Percentiles rank a stretch among this genome's conserved stretches.
Conservation (phyloP, 2,329 filamentous ascomycete species). For the Aspergillus sp. region DNA sequence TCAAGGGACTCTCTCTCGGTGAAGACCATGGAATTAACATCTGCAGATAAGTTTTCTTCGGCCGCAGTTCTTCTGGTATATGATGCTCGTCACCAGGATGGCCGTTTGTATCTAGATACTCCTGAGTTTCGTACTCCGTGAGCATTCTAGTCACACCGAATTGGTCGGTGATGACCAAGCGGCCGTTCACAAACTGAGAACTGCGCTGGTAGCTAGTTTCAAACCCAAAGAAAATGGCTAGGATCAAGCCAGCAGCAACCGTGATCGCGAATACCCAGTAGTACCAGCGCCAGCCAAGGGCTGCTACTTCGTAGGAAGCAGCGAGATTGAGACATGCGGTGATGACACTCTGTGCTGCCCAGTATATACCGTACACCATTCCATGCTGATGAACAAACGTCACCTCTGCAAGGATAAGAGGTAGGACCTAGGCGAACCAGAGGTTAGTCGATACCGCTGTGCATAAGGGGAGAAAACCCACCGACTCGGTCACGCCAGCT, state of each 20-base stretch:
- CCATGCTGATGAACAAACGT: constrained; percentile 43
- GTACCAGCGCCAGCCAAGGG: constrained; percentile 43
- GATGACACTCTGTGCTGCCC: constrained; percentile 40
- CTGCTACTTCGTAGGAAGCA: constrained; percentile 36
- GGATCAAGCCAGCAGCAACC: constrained; percentile 34
- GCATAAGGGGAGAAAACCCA: not conserved
- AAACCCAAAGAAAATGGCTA: constrained; percentile 41
- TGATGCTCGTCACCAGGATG: not conserved
- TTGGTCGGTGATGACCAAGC: constrained; percentile 40
- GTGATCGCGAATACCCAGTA: constrained; percentile 43
- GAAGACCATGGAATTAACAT: constrained; percentile 32
- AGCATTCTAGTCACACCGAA: constrained; percentile 40
- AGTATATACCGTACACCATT: constrained; percentile 39
- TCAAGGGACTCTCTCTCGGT: constrained; percentile 14
- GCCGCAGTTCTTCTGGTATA: not conserved
- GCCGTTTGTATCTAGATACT: not conserved
- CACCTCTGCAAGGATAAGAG: constrained; percentile 41
- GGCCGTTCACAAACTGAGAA: constrained; percentile 33
- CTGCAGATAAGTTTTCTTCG: constrained; percentile 21
- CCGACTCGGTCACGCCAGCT: constrained; percentile 41
- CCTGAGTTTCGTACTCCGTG: constrained; percentile 28
- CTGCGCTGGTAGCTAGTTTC: constrained; percentile 42
- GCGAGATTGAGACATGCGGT: constrained; percentile 33
- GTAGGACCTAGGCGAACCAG: constrained; percentile 28
- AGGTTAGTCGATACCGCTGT: not conserved